Base-by-base conservation (phyloP, 2,329 filamentous ascomycete genomes). In the Ophiocordyceps unilateralis region DNA sequence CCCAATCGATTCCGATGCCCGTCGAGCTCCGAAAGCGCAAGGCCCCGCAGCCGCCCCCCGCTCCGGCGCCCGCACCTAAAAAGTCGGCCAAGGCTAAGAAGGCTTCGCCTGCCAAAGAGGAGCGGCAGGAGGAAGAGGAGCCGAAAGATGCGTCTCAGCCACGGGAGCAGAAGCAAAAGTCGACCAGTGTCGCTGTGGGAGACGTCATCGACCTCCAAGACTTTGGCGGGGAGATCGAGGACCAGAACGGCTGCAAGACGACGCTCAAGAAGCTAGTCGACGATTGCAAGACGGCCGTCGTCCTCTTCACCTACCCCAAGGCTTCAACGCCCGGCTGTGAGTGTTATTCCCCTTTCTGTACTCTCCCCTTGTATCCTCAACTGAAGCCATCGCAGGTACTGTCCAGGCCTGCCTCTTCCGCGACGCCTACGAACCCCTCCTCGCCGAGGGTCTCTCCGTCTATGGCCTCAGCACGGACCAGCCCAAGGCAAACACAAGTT, bases 291-390 rank as follows among this genome's bases (percentile, higher is more conserved):
- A 70, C 74, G 30, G 91, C 89, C 22, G 82, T 96, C 38, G 85
- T 94, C 28, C 67, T 96, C 24, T 95, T 98, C 62, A 95, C 88
- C 26, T 96, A 96, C 58, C 91, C 91, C 46, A 93, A 83, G 65
- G 91, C 91, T 12, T 91, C 83, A 23, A 98, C 91, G 20, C 85
- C 86, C 32, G 89, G 89, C 48, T 96, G 89, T 94, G 77, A 75
- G 85, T 59, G 39, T 24, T 44, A 5, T 28, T 21, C 20, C 44
- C 50, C 17, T 43, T 30, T 17, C 20, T n/a, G n/a, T n/a, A n/a
- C n/a, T n/a, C n/a, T n/a, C 15, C 39, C 14, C 6, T 14, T 11
- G 23, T 34, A 8, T 28, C 22, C n/a, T 40, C 21, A 4, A 9
- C 23, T 10, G 14, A 17, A 15, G 41, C 32, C n/a, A 32, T 43